Conservation (phyloP, 2,329 filamentous ascomycete genomes). For the Fusarium graminum region DNA sequence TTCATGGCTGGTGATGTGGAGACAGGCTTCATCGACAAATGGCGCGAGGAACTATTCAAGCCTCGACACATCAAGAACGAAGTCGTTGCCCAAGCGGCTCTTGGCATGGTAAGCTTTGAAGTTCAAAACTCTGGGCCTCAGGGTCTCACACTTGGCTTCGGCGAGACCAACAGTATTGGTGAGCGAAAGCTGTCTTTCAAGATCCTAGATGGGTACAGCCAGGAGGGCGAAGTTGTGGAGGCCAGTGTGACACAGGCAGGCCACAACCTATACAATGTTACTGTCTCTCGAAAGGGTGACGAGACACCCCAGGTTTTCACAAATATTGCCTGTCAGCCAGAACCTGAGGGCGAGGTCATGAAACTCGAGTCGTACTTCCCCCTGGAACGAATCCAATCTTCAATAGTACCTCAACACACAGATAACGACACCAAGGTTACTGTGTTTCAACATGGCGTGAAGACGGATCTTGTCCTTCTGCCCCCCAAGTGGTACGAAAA, state of each 20-base stretch:
- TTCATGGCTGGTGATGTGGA: slow-evolving; percentile 92
- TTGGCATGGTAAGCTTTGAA: slow-evolving; percentile 75
- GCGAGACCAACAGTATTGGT: slow-evolving; percentile 56
- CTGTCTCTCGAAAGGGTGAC: slow-evolving; percentile 58
- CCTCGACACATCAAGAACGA: slow-evolving; percentile 73
- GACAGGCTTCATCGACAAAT: slow-evolving; percentile 95
- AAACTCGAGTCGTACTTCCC: slow-evolving; percentile 75
- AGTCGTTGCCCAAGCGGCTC: slow-evolving; percentile 86
- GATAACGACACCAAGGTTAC: slow-evolving; percentile 73
- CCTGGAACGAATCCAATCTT: slow-evolving; percentile 81
- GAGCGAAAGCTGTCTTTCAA: slow-evolving; percentile 66
- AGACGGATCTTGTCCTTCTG: slow-evolving; percentile 69
- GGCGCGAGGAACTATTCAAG: slow-evolving; percentile 82
- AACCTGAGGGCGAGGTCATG: slow-evolving; percentile 47
- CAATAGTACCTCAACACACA: slow-evolving; percentile 72
- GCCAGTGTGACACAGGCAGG: slow-evolving; percentile 64
- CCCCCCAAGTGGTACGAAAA: slow-evolving; percentile 86
- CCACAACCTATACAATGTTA: slow-evolving; percentile 61
- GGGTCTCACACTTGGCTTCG: slow-evolving; percentile 68
- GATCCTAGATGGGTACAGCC: slow-evolving; percentile 71
- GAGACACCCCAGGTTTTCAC: slow-evolving; percentile 57
- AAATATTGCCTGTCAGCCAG: slow-evolving; percentile 60
- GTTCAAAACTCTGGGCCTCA: slow-evolving; percentile 58
- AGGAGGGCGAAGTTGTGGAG: slow-evolving; percentile 72
- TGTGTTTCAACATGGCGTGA: slow-evolving; percentile 78